Evolutionary conservation across 768 basidiomycete species (phyloP).

Genomic region (Leccinum pellstonianum): DNA sequence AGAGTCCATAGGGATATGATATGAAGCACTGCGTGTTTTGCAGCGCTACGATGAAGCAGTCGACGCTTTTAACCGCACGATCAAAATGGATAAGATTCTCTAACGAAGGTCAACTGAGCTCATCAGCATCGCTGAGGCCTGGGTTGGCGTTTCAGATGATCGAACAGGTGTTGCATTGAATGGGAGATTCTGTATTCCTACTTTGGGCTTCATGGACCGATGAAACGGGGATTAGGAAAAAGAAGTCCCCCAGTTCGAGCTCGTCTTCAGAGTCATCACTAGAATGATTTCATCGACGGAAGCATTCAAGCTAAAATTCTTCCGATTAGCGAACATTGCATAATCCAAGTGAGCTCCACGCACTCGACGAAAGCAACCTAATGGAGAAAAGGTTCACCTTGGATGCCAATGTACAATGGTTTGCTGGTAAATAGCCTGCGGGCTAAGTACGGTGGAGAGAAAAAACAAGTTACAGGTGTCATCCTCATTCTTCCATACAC

Average conservation of each 20-base stretch:
- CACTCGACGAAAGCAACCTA: background rate
- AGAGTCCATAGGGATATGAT: too few species aligned
- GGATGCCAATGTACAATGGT: background rate
- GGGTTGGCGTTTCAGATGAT: too few species aligned
- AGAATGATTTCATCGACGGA: background rate
- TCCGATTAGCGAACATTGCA: background rate
- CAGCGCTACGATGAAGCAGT: too few species aligned
- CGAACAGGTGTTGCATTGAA: too few species aligned
- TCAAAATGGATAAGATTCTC: too few species aligned
- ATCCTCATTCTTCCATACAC: background rate
- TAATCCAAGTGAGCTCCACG: background rate
- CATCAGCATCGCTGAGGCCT: too few species aligned
- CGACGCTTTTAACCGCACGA: too few species aligned
- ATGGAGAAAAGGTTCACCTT: background rate
- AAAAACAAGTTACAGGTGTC: background rate
- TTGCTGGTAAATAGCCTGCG: background rate
- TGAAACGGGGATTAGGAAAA: background rate
- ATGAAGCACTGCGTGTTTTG: too few species aligned
- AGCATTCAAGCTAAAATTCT: background rate
- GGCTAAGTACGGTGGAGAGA: background rate
- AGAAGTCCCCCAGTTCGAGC: background rate
- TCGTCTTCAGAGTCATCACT: background rate
- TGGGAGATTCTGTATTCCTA: background rate
- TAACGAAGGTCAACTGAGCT: too few species aligned
- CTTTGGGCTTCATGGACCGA: too few species aligned